These are phyloP conservation scores for Paramecium sexaurelia DNA, from an alignment of 73 alveolate genomes.

Conservation along the genomic window DNA sequence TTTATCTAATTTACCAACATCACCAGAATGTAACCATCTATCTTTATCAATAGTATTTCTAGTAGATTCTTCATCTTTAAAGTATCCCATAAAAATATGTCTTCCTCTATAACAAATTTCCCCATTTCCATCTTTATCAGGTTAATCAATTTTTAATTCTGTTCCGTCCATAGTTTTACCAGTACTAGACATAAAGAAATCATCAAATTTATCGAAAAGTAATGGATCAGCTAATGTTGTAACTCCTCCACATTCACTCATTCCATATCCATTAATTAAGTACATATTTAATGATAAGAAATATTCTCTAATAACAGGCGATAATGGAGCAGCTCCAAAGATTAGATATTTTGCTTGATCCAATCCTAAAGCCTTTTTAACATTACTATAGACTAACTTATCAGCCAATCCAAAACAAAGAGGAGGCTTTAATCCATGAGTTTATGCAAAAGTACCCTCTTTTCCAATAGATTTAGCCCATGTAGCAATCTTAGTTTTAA, in stretches of 20 bases:
- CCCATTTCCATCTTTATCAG: conserved; percentile 88
- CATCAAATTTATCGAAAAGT: conserved; percentile 42
- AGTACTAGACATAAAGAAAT: conserved; percentile 60
- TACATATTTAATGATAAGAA: conserved; percentile 75
- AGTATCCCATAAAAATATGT: conserved; percentile 92
- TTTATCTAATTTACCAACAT: conserved; percentile 86
- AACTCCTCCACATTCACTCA: conserved; percentile 81
- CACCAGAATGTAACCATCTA: conserved; percentile 95
- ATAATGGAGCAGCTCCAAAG: conserved; percentile 85
- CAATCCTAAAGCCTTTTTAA: conserved; percentile 81
- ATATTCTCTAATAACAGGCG: conserved; percentile 73
- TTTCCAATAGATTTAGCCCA: conserved; percentile 82
- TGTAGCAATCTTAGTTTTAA: conserved; percentile 67
- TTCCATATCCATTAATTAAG: conserved; percentile 66
- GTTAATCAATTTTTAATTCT: conserved; percentile 66
- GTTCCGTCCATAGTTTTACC: conserved; percentile 73
- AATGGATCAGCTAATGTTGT: conserved; percentile 65
- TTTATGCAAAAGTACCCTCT: conserved; percentile 62
- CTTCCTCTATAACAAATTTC: conserved; percentile 97
- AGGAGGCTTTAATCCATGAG: conserved; percentile 67
- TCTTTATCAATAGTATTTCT: conserved; percentile 86
- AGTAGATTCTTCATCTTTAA: conserved; percentile 86
- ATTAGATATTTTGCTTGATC: conserved; percentile 70
- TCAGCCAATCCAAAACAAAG: conserved; percentile 76
- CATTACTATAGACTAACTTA: conserved; percentile 67